These are phyloP conservation scores for Jamesozyma jinghongensis DNA, from an alignment of 805 yeast species.

Conservation along the genomic window DNA sequence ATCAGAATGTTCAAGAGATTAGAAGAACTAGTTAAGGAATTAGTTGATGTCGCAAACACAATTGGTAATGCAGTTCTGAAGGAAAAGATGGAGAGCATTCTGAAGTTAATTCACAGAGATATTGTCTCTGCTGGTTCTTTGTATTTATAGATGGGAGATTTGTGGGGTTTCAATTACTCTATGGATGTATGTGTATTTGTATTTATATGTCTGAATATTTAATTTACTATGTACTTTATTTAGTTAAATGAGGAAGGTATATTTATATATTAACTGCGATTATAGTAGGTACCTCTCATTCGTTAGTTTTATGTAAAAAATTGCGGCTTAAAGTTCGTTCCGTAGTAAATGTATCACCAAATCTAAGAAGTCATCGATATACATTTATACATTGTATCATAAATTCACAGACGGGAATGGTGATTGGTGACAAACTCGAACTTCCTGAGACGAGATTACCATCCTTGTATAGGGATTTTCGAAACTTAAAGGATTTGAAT, in stretches of 20 bases:
- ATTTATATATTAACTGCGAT: no score
- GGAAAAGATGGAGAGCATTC: slow-evolving; percentile 79
- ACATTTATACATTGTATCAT: no score
- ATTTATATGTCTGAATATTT: neutral
- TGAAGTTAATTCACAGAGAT: slow-evolving; percentile 85
- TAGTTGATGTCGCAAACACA: slow-evolving; percentile 85
- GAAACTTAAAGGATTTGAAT: slow-evolving; percentile 30
- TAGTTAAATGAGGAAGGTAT: no score
- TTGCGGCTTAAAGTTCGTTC: no score
- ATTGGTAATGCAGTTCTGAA: slow-evolving; percentile 85
- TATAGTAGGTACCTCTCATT: no score
- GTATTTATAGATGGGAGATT: slow-evolving; percentile 37
- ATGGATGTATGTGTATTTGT: no score
- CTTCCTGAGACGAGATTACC: slow-evolving; percentile 30
- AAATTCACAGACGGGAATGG: neutral
- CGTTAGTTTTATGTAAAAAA: no score
- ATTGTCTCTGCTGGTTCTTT: slow-evolving; percentile 94
- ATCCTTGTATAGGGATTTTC: slow-evolving; percentile 35
- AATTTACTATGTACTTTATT: no score
- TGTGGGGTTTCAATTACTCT: neutral
- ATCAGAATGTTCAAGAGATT: slow-evolving; percentile 90
- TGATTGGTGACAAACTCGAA: slow-evolving; percentile 1
- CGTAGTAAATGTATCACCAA: no score
- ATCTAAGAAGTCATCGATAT: no score
- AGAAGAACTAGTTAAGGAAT: slow-evolving; percentile 86